A percentile compares a stretch with the other conserved stretches of the same genome.
Conservation (phyloP, 2,329 filamentous ascomycete species). For the Talaromyces sp. region DNA sequence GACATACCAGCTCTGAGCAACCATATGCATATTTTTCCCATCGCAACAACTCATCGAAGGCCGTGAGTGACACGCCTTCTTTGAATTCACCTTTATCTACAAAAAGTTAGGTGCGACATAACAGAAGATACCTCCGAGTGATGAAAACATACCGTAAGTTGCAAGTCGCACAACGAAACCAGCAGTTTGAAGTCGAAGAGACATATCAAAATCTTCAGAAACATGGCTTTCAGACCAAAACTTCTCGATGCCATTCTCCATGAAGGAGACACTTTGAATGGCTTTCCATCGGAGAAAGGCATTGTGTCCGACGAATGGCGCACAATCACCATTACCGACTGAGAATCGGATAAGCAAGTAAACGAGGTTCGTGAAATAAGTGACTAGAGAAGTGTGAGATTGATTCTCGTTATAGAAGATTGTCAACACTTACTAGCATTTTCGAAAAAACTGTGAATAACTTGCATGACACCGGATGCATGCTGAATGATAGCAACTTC, state of each 20-base stretch:
- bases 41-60: slow-evolving; percentile 65
- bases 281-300: slow-evolving; percentile 68
- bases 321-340: slow-evolving; percentile 68
- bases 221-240: slow-evolving; percentile 76
- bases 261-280: slow-evolving; percentile 20
- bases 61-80: slow-evolving; percentile 78
- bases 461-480: slow-evolving; percentile 73
- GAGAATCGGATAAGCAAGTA: slow-evolving; percentile 71
- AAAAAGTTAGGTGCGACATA: neutral
- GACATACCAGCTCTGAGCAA: slow-evolving; percentile 66
- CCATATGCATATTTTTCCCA: slow-evolving; percentile 61
- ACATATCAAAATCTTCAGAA: slow-evolving; percentile 76
- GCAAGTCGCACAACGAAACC: slow-evolving; percentile 69
- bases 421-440: slow-evolving; percentile 51
- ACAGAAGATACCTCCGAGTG: neutral
- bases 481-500: slow-evolving; percentile 72
- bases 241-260: slow-evolving; percentile 58
- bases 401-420: neutral
- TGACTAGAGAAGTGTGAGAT: slow-evolving; percentile 41
- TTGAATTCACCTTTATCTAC: slow-evolving; percentile 65
- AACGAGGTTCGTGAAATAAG: slow-evolving; percentile 76
- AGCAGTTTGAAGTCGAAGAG: slow-evolving; percentile 66
- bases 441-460: slow-evolving; percentile 70
- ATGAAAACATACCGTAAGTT: slow-evolving; percentile 49
- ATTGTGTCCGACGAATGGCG: slow-evolving; percentile 76